phyloP scores from a whole-genome alignment of 2,329 filamentous ascomycete genomes.

The Cercospora zeae-maydis region DNA sequence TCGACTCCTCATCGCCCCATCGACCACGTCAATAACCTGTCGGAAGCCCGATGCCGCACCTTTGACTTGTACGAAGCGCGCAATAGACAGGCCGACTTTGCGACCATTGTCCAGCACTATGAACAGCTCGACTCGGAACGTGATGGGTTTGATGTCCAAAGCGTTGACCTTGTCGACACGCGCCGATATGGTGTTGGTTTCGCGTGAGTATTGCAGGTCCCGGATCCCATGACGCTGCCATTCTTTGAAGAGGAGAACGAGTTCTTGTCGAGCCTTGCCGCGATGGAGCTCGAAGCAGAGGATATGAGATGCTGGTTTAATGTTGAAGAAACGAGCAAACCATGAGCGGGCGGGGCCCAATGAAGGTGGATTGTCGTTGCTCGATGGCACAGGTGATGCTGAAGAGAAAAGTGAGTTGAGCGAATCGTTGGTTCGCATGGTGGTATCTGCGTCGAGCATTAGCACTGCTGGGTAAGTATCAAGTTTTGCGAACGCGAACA shows the following conservation, averaged over 20 bases:
- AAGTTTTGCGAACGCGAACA: constrained; percentile 2
- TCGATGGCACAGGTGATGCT: constrained; percentile 40
- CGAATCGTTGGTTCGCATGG: constrained; percentile 27
- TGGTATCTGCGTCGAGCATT: constrained; percentile 22
- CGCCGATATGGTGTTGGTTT: constrained; percentile 74
- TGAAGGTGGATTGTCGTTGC: constrained; percentile 49
- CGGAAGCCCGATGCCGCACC: constrained; percentile 91
- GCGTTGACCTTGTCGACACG: constrained; percentile 73
- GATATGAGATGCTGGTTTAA: constrained; percentile 75
- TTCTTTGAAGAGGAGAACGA: constrained; percentile 69
- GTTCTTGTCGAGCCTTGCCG: constrained; percentile 70
- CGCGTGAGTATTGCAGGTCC: constrained; percentile 74
- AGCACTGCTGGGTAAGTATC: background rate
- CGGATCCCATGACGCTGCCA: constrained; percentile 75
- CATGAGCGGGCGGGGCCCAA: constrained; percentile 62
- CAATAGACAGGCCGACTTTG: constrained; percentile 71
- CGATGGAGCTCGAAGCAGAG: constrained; percentile 73
- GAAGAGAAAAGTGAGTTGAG: constrained; percentile 33
- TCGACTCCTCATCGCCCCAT: constrained; percentile 62
- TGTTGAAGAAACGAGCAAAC: constrained; percentile 82
- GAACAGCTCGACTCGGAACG: constrained; percentile 82
- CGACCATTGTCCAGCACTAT: constrained; percentile 82
- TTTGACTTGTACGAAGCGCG: constrained; percentile 81
- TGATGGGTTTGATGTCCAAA: constrained; percentile 79
- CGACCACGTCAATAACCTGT: constrained; percentile 73